phyloP scores from a whole-genome alignment of 2,329 filamentous ascomycete species.

The Chaetomium sp. region DNA sequence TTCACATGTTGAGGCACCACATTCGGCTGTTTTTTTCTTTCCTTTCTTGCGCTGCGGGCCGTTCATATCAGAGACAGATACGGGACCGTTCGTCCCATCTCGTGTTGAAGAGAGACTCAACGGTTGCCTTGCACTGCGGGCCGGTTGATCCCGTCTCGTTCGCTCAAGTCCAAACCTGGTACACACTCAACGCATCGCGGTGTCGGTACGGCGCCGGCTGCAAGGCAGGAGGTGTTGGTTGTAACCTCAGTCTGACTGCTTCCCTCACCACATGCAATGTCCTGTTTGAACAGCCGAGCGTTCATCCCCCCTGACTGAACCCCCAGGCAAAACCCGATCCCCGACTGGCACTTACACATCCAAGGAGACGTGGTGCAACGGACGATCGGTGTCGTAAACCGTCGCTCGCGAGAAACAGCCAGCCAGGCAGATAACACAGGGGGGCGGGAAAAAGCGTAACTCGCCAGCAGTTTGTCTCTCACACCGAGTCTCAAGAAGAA shows the following conservation, averaged over 20 bases:
- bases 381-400: background rate
- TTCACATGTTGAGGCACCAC: background rate
- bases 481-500: conserved; percentile 5
- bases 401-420: background rate
- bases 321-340: background rate
- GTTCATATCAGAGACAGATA: background rate
- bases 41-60: background rate
- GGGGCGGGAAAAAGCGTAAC: background rate
- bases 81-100: background rate
- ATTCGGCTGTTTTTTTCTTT: background rate
- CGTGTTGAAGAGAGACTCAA: background rate
- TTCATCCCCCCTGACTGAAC: background rate
- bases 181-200: background rate
- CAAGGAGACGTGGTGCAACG: background rate
- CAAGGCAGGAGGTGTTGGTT: background rate
- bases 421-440: background rate
- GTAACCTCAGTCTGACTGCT: conserved; percentile 2
- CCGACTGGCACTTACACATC: background rate
- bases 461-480: background rate
- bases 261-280: background rate
- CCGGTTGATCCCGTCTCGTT: background rate
- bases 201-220: background rate
- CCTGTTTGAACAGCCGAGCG: background rate
- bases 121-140: background rate
- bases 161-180: background rate